Conservation (phyloP, 2,329 filamentous ascomycete species). For the Apiospora arundinis region DNA sequence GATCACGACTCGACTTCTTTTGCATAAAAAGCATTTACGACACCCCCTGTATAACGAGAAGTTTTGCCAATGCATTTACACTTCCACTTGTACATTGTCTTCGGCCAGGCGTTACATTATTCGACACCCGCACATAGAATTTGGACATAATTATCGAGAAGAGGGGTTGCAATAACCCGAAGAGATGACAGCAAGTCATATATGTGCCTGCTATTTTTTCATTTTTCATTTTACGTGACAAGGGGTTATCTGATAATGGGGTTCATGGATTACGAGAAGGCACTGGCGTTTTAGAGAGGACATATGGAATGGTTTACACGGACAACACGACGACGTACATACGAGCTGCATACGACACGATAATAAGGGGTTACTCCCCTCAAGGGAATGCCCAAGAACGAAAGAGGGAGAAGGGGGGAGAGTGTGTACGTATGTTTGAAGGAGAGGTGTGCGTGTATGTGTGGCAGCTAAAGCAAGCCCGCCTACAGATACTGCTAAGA, state of each 20-base stretch:
- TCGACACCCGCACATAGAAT: background rate
- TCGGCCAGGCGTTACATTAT: background rate
- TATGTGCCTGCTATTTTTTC: background rate
- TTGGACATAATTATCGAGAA: background rate
- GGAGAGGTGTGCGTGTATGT: background rate
- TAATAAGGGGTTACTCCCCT: background rate
- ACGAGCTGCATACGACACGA: background rate
- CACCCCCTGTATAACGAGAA: constrained; percentile 13
- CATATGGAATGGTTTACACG: background rate
- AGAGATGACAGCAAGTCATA: background rate
- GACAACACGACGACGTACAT: background rate
- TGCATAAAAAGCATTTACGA: background rate
- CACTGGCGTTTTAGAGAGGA: constrained; percentile 9
- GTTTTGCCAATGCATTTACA: constrained; percentile 6
- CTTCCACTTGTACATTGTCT: constrained; percentile 3
- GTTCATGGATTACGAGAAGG: constrained; percentile 7
- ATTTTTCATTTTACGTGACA: constrained; percentile 9
- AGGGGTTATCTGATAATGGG: background rate
- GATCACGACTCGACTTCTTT: background rate
- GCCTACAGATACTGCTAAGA: background rate
- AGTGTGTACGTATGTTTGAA: background rate
- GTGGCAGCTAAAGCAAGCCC: background rate
- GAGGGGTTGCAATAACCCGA: background rate
- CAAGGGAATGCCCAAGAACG: no score
- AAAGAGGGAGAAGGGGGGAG: background rate